Conservation (phyloP, 345 rosid species). For the Syzygium aromaticum region DNA sequence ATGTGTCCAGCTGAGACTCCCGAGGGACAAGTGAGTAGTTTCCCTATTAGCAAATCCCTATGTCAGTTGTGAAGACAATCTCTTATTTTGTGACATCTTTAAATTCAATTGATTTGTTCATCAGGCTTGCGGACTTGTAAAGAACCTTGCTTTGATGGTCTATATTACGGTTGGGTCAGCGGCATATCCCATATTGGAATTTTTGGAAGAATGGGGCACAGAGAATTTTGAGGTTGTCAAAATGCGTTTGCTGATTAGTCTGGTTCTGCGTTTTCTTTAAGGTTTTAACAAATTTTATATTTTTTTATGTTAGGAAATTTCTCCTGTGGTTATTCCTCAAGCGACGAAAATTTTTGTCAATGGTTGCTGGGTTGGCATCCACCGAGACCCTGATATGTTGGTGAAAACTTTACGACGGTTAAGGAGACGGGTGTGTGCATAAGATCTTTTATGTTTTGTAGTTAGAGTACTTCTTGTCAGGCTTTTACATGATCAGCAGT, state of each 20-base stretch:
- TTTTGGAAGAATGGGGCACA: conserved; percentile 98
- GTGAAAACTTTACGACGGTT: conserved; percentile 85
- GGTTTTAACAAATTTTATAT: background rate
- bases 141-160: conserved; percentile 97
- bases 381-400: conserved; percentile 98
- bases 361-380: conserved; percentile 98
- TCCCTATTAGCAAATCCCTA: background rate
- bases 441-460: background rate
- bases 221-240: conserved; percentile 83
- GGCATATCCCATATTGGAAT: conserved; percentile 82
- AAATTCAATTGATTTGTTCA: background rate
- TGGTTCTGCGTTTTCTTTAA: background rate
- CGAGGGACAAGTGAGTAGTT: conserved; percentile 83
- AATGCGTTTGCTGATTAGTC: background rate
- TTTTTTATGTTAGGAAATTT: conserved; percentile 61
- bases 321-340: conserved; percentile 92
- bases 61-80: background rate
- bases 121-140: conserved; percentile 97
- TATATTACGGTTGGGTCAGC: conserved; percentile 97
- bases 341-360: conserved; percentile 93
- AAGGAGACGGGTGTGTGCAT: conserved; percentile 56
- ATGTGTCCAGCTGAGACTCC: conserved; percentile 99
- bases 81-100: background rate
- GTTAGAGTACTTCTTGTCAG: background rate
- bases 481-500: background rate